Conservation (phyloP, 192 early-diverging fungal species). For the Phycomyces blakesleeanus region DNA sequence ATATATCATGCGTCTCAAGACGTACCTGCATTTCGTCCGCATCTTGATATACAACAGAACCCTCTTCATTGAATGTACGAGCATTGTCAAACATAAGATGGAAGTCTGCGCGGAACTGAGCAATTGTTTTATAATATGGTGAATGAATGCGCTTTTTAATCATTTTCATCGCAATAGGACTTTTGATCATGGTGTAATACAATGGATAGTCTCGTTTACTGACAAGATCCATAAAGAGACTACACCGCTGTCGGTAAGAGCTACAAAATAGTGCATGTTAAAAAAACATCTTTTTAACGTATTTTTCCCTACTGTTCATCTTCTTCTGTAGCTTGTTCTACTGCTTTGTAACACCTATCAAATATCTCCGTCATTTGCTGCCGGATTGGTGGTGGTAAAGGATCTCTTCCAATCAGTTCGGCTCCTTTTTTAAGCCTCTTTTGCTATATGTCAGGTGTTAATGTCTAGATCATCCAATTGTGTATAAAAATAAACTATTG, state of each 20-base stretch:
- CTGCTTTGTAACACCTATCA: conserved; percentile 51
- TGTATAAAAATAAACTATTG: not conserved
- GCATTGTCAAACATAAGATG: conserved; percentile 93
- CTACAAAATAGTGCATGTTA: conserved; percentile 15
- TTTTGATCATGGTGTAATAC: conserved; percentile 85
- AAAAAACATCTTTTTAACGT: not conserved
- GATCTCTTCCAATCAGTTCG: conserved; percentile 39
- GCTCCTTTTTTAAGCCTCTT: conserved; percentile 16
- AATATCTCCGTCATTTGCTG: conserved; percentile 56
- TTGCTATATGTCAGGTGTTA: conserved; percentile 8
- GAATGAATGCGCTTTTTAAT: conserved; percentile 76
- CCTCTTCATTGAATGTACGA: conserved; percentile 85
- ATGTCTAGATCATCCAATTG: not conserved
- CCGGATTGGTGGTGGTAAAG: conserved; percentile 45
- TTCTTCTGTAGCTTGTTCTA: conserved; percentile 55
- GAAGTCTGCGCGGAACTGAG: conserved; percentile 78
- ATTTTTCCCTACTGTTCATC: conserved; percentile 36
- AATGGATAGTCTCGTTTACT: conserved; percentile 73
- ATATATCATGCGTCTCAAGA: not conserved
- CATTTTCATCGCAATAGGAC: conserved; percentile 86
- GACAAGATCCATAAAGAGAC: conserved; percentile 77
- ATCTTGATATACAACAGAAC: conserved; percentile 84
- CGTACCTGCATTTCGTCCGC: conserved; percentile 61
- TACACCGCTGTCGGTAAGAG: conserved; percentile 57
- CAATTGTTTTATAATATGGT: conserved; percentile 59